Percentiles rank a stretch among this genome's conserved stretches.
Conservation (phyloP, 2,329 filamentous ascomycete genomes). For the Penicillium sclerotigenum region DNA sequence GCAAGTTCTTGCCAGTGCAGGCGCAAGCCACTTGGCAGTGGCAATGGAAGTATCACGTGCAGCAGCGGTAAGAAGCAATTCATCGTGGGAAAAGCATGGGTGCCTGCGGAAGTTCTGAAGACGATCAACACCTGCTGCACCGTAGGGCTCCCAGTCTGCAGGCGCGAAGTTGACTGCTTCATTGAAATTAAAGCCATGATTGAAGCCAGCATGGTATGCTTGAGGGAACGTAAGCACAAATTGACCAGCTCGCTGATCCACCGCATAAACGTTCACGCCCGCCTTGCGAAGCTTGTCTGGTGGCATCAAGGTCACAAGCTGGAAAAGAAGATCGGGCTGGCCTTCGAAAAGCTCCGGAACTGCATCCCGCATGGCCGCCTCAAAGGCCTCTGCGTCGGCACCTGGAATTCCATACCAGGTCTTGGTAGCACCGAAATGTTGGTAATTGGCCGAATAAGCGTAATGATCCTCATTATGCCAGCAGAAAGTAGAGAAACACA, state of each 20-base stretch:
- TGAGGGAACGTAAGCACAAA: conserved; percentile 96
- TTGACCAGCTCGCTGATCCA: conserved; percentile 94
- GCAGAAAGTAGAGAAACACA: conserved; percentile 99
- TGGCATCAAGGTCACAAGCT: conserved; percentile 91
- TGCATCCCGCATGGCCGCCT: conserved; percentile 89
- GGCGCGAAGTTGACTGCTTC: conserved; percentile 98
- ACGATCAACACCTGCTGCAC: conserved; percentile 78
- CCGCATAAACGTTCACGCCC: conserved; percentile 84
- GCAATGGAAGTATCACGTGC: conserved; percentile 77
- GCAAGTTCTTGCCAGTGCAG: conserved; percentile 75
- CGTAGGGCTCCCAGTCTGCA: conserved; percentile 89
- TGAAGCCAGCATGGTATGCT: conserved; percentile 96
- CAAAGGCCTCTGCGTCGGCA: conserved; percentile 89
- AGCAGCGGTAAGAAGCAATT: conserved; percentile 86
- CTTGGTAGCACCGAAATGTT: conserved; percentile 96
- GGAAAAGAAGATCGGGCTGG: conserved; percentile 92
- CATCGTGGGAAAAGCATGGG: conserved; percentile 96
- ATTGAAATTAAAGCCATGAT: conserved; percentile 98
- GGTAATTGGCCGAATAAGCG: conserved; percentile 95
- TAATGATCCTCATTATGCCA: conserved; percentile 99
- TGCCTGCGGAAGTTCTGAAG: conserved; percentile 84
- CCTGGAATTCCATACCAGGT: conserved; percentile 99
- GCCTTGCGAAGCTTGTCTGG: conserved; percentile 91
- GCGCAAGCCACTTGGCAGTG: conserved; percentile 91
- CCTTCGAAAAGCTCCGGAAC: conserved; percentile 96